These are phyloP conservation scores for Fagus crenata DNA, from an alignment of 306 rosid genomes.

Conservation along the genomic window DNA sequence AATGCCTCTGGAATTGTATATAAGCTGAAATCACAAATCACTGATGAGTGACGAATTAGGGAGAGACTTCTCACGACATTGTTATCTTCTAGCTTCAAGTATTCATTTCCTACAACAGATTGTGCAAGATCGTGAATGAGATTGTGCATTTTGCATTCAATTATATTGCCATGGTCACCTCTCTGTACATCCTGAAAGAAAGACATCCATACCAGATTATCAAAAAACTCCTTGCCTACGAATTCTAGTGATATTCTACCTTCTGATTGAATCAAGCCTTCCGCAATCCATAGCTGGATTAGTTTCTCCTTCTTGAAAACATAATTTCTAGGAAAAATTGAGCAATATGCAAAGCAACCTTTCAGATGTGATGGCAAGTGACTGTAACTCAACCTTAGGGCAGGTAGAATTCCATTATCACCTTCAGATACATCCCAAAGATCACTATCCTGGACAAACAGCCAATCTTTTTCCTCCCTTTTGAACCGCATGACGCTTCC, in stretches of 20 bases:
- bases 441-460: constrained; percentile 20
- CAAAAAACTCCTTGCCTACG: constrained; percentile 29
- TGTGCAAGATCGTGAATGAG: constrained; percentile 30
- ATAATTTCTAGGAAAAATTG: constrained; percentile 34
- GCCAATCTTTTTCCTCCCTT: constrained; percentile 39
- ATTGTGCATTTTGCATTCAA: constrained; percentile 32
- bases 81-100: constrained; percentile 8
- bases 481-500: constrained; percentile 29
- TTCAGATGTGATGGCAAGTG: constrained; percentile 25
- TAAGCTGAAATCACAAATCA: constrained; percentile 15
- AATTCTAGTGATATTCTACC: constrained; percentile 11
- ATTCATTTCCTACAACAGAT: constrained; percentile 25
- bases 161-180: neutral
- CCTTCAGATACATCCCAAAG: constrained; percentile 16
- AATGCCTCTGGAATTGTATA: constrained; percentile 14
- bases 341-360: constrained; percentile 30
- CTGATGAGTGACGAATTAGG: constrained; percentile 26
- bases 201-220: constrained; percentile 25
- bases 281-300: constrained; percentile 33
- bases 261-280: constrained; percentile 22
- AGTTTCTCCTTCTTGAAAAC: constrained; percentile 31
- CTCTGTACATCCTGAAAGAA: constrained; percentile 33
- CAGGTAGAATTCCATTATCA: constrained; percentile 25
- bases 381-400: constrained; percentile 29
- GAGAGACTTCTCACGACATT: neutral